Evolutionary conservation across 148 eudicot species (phyloP).

Genomic region (Nyssa sinensis): DNA sequence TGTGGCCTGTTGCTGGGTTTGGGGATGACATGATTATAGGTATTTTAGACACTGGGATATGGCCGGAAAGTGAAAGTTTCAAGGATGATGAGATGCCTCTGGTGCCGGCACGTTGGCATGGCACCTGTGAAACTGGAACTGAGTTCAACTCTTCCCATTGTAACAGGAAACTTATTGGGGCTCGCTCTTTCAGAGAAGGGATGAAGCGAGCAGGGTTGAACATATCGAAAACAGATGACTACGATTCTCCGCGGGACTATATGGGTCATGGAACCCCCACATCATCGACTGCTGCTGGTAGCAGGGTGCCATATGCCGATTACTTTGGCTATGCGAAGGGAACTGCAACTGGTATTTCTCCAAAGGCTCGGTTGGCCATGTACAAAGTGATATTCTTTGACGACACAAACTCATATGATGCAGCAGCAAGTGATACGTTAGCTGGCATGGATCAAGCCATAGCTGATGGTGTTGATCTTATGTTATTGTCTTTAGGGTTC

Average conservation of each 20-base stretch:
- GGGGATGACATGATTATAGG: conserved; percentile 37
- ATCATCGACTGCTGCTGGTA: conserved; percentile 51
- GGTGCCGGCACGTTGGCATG: not conserved
- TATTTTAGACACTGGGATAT: conserved; percentile 46
- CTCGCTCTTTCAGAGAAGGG: conserved; percentile 10
- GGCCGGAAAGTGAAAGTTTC: conserved; percentile 42
- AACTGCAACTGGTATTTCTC: conserved; percentile 40
- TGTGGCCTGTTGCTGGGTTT: conserved; percentile 6
- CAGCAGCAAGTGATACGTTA: conserved; percentile 19
- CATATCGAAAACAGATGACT: conserved; percentile 18
- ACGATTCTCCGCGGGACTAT: conserved; percentile 34
- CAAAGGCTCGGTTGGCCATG: conserved; percentile 44
- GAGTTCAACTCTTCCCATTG: not conserved
- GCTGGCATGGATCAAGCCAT: conserved; percentile 48
- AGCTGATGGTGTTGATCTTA: conserved; percentile 43
- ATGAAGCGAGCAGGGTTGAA: conserved; percentile 1
- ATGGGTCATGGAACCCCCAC: conserved; percentile 55
- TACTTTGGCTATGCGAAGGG: conserved; percentile 43
- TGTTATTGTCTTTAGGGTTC: conserved; percentile 36
- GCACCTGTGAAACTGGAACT: not conserved
- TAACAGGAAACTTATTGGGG: not conserved
- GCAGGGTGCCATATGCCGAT: conserved; percentile 11
- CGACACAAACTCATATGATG: not conserved
- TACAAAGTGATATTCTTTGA: conserved; percentile 39
- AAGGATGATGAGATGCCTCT: not conserved